Base-by-base conservation (phyloP, 179 eudicot species). In the Dionaea muscipula region DNA sequence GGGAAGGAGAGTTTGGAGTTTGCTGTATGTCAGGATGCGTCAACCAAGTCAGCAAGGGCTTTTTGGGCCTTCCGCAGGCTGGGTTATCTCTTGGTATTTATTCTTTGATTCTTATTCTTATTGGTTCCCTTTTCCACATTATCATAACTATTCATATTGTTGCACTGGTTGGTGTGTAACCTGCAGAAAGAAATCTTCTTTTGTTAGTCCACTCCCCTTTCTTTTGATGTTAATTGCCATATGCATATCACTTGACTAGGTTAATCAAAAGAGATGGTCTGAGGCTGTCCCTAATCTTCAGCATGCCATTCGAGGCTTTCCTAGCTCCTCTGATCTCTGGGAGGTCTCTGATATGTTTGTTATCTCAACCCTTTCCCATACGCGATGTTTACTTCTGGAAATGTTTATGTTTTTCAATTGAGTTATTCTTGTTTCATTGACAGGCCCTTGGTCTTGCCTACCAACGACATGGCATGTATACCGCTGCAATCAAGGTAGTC, bases 381-480 rank as follows among this genome's bases (percentile, higher is more conserved):
- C 20, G 23, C 25, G 18, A 13, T 33, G 17, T 48, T 27, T 56
- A 28, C 57, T 18, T 31, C 16, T 20, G 6, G 22, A 38, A 24
- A 46, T 21, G 31, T 24, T 26, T 41, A 39, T 43, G 40, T 43
- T 51, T 24, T 55, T 40, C 25, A 53, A 38, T 19, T 17, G 38
- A 27, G 46, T 38, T 57, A 22, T 27, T 59, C 35, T 16, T 58
- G 23, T 44, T 64, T 60, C 7, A 45, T 64, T 23, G 56, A 26
- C 59, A 91, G 98, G 86, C 89, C 37, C 70, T 91, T 52, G 99
- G 99, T 57, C 81, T 82, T 64, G 80, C 96, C 24, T 87, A 91
- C 63, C 91, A 88, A 68, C 81, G 74, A 50, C 76, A 87, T 53
- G 96, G 94, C 58, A 91, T 84, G 99, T 84, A 84, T 55, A 91